Base-by-base conservation (phyloP, 2,329 filamentous ascomycete species). In the Penicillium sp. region DNA sequence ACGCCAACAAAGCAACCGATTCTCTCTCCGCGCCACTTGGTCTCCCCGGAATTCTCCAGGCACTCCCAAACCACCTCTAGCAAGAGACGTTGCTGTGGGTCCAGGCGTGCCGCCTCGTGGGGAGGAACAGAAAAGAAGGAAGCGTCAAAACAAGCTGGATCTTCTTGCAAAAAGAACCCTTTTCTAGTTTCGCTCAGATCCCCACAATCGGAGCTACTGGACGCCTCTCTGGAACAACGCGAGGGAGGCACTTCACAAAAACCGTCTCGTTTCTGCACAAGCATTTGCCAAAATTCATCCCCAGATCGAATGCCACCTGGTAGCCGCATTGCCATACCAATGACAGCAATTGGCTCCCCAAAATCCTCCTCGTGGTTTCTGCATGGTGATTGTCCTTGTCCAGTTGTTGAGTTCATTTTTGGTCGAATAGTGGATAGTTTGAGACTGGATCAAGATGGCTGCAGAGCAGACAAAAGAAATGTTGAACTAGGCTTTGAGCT, bases 71-170 rank as follows among this genome's bases (percentile, higher is more conserved):
- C 63, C 10, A 73, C 67, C 43, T 75, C 73, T 2, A 72, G 50
- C n/a, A 72, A 50, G 2, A 66, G 60, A 11, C 70, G 58, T 50
- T 73, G 73, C 47, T 74, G 71, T 0, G 72, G 73, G 47, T 74
- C 73, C 6, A 68, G 45, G 5, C 51, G 50, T 34, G 56, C 65
- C 1, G 64, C 61, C 51, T 75, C 72, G 0, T 36, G 40, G 2
- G 57, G 50, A 21, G 55, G 57, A 36, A 74, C 65, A 0, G 62
- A 54, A 29, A 72, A 76, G 45, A 73, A 72, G 0, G 50, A 38
- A 2, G 59, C 31, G 27, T 75, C 72, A 9, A 74, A 60, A 5
- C 23, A 27, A 2, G 41, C 53, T 2, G 68, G 57, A 50, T 74
- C 65, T 13, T 72, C 65, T 4, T 74, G 59, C 0, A 75, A 59